Evolutionary conservation across 345 rosid genomes (phyloP), one percentile per base, ranked within the genome.

Genomic region (Citrus hindsii): DNA sequence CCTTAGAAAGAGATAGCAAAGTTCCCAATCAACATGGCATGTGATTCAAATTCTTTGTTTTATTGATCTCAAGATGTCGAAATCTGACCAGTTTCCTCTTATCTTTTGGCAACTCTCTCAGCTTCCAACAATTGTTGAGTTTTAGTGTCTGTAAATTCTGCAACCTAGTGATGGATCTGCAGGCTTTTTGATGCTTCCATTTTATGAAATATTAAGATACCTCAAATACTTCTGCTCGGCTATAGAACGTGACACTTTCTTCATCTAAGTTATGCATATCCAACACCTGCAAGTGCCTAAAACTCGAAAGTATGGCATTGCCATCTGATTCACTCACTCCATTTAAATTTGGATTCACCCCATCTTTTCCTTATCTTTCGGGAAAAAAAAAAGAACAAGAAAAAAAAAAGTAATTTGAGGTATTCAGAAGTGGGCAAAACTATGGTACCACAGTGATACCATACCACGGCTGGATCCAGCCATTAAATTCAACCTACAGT

Each of bases 191-290:
- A 78, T 62, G 0, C 5, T 13, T 7, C 30, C 2, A 51, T 62
- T 72, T 9, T 12, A 6, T 3, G 70, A 68, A 9, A 82, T 73
- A 76, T 76, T 64, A 0, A 85, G 79, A 65, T 71, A 78, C 55
- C 77, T 78, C 28, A 78, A 62, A 73, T 76, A 82, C 79, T 76
- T 79, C 76, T 82, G 46, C 6, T 69, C 37, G 24, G 69, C 60
- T 9, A 78, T 67, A 4, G 53, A 55, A 27, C 6, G 8, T 8
- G 79, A 80, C 28, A 76, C 59, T 6, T 27, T 71, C 71, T 16
- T 78, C 46, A 33, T 24, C 13, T 6, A 38, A 2, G 67, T 69
- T 10, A 7, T 21, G 51, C 30, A 85, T 53, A 63, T 80, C 76
- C 42, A 80, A 18, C 22, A 37, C 59, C 5, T 60, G 69, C 75